Evolutionary conservation across 805 yeast genomes (phyloP).

Genomic region (Candida ficus): DNA sequence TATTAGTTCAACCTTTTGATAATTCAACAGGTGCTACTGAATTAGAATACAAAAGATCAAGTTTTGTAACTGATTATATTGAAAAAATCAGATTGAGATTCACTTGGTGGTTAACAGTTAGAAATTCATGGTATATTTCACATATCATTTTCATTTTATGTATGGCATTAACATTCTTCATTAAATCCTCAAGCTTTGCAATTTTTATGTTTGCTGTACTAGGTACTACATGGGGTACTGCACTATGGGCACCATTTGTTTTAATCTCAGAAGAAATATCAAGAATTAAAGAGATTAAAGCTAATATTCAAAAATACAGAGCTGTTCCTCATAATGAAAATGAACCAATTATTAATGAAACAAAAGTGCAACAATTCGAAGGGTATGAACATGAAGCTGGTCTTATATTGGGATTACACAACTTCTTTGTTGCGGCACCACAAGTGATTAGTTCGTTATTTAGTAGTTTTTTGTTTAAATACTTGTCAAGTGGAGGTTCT

Average conservation of each 20-base stretch:
- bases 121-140: constrained; percentile 44
- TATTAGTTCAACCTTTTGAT: constrained; percentile 31
- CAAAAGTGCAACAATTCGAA: constrained; percentile 28
- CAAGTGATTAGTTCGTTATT: constrained; percentile 48
- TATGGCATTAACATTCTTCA: constrained; percentile 42
- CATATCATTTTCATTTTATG: constrained; percentile 46
- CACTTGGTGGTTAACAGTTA: constrained; percentile 28
- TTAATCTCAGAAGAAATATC: constrained; percentile 54
- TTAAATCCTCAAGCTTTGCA: constrained; percentile 36
- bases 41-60: constrained; percentile 8
- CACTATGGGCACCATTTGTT: constrained; percentile 64
- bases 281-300: constrained; percentile 43
- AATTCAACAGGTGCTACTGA: constrained; percentile 6
- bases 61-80: constrained; percentile 5
- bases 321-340: neutral
- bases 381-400: constrained; percentile 51
- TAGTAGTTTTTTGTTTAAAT: constrained; percentile 40
- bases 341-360: constrained; percentile 9
- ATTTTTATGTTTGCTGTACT: constrained; percentile 44
- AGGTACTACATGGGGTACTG: constrained; percentile 63
- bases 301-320: constrained; percentile 20
- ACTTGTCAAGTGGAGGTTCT: constrained; percentile 25
- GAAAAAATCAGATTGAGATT: constrained; percentile 11
- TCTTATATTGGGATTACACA: constrained; percentile 50
- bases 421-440: constrained; percentile 53